A percentile compares a stretch with the other conserved stretches of the same genome.
Evolutionary conservation across 208 protist genomes (phyloP).

Genomic region (Trypanosoma mega): DNA sequence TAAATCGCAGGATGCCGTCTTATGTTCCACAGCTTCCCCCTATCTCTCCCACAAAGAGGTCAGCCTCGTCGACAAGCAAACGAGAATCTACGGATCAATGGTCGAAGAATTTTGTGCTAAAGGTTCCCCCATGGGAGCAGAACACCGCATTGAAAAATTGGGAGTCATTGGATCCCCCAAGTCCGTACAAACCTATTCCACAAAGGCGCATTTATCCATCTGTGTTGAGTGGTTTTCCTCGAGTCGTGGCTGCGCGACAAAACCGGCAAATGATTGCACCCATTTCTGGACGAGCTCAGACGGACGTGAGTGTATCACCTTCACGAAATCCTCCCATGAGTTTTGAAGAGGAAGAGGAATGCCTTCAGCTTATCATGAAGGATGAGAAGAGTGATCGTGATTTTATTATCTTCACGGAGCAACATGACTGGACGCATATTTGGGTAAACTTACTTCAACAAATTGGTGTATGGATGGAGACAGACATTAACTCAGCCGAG

Average conservation of each 20-base stretch:
- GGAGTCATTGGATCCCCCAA: conserved; percentile 48
- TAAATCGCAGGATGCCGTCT: background rate
- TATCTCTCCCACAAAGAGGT: background rate
- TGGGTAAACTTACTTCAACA: conserved; percentile 31
- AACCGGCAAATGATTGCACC: background rate
- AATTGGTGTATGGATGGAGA: conserved; percentile 21
- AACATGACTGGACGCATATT: conserved; percentile 32
- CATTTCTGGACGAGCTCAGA: background rate
- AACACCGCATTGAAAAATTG: conserved; percentile 11
- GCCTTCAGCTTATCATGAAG: conserved; percentile 21
- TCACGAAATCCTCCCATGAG: background rate
- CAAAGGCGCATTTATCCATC: conserved; percentile 18
- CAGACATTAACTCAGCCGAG: conserved; percentile 25
- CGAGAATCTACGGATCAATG: background rate
- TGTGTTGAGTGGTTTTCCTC: conserved; percentile 28
- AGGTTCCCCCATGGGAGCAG: conserved; percentile 25
- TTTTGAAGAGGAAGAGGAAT: conserved; percentile 19
- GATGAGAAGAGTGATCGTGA: conserved; percentile 30
- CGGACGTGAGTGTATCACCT: background rate
- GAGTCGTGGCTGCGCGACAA: background rate
- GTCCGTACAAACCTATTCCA: conserved; percentile 56
- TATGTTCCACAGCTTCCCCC: background rate
- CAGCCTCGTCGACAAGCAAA: too few species aligned
- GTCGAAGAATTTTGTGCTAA: background rate
- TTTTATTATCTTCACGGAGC: conserved; percentile 32